Conservation (phyloP, 73 alveolate genomes). For the Loxodes magnus region DNA sequence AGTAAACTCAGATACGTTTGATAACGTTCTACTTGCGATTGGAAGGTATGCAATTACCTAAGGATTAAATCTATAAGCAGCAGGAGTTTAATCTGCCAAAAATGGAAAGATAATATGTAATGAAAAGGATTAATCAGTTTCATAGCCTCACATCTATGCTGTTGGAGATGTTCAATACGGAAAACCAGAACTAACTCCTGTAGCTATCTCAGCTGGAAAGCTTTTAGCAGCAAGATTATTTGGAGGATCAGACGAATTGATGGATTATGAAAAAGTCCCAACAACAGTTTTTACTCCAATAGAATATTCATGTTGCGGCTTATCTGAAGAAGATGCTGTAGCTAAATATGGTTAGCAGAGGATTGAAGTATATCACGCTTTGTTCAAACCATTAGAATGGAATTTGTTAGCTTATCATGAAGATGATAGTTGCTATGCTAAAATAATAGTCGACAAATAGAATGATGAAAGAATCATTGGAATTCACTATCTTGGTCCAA, state of each 20-base stretch:
- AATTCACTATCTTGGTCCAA: slow-evolving; percentile 89
- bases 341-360: slow-evolving; percentile 65
- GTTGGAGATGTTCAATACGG: slow-evolving; percentile 95
- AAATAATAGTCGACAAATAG: slow-evolving; percentile 54
- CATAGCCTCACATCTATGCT: slow-evolving; percentile 87
- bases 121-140: slow-evolving; percentile 75
- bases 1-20: slow-evolving; percentile 57
- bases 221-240: slow-evolving; percentile 83
- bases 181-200: slow-evolving; percentile 95
- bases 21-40: slow-evolving; percentile 85
- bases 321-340: slow-evolving; percentile 77
- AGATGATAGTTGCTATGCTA: slow-evolving; percentile 65
- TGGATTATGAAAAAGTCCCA: slow-evolving; percentile 91
- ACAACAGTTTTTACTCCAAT: slow-evolving; percentile 97
- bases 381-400: slow-evolving; percentile 93
- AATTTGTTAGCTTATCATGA: slow-evolving; percentile 57
- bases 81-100: slow-evolving; percentile 67
- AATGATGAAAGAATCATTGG: slow-evolving; percentile 86
- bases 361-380: slow-evolving; percentile 72
- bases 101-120: slow-evolving; percentile 68
- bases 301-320: slow-evolving; percentile 96
- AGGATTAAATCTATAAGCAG: slow-evolving; percentile 54
- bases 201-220: slow-evolving; percentile 97
- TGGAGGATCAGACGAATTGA: slow-evolving; percentile 58
- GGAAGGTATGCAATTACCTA: slow-evolving; percentile 85